These are phyloP conservation scores for Cucurbita pepo DNA, from an alignment of 306 rosid species.

Conservation along the genomic window DNA sequence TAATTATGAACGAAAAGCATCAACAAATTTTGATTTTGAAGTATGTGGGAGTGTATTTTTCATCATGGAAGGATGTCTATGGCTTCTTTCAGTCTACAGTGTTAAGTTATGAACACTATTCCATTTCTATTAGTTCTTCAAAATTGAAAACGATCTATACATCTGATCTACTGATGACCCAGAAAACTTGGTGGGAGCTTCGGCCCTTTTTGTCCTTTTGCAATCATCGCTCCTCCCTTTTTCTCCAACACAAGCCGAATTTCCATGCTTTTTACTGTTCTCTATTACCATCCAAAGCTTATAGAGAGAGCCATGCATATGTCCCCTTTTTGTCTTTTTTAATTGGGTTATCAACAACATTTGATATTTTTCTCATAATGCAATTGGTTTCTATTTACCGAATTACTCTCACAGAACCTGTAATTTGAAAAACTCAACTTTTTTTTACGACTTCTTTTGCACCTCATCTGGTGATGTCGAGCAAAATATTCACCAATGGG, in stretches of 20 bases:
- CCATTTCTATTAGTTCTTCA: background rate
- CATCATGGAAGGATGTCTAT: background rate
- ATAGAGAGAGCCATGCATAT: too few species aligned
- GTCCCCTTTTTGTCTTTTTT: too few species aligned
- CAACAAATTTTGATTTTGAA: background rate
- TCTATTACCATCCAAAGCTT: too few species aligned
- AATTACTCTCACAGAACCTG: background rate
- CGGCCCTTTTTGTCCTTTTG: background rate
- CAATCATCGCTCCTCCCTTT: background rate
- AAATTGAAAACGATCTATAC: background rate
- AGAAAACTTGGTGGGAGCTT: too few species aligned
- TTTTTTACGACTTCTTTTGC: background rate
- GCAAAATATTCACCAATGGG: background rate
- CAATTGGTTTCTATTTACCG: background rate
- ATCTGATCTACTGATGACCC: background rate
- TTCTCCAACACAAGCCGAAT: background rate
- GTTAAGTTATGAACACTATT: background rate
- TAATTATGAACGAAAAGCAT: background rate
- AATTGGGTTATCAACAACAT: background rate
- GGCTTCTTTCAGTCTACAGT: background rate
- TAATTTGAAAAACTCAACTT: background rate
- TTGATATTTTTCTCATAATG: background rate
- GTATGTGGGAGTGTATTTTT: background rate
- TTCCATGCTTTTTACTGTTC: background rate
- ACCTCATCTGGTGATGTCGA: background rate